phyloP scores from a whole-genome alignment of 352 stramenopile species.

The Blastocystis sp. region DNA sequence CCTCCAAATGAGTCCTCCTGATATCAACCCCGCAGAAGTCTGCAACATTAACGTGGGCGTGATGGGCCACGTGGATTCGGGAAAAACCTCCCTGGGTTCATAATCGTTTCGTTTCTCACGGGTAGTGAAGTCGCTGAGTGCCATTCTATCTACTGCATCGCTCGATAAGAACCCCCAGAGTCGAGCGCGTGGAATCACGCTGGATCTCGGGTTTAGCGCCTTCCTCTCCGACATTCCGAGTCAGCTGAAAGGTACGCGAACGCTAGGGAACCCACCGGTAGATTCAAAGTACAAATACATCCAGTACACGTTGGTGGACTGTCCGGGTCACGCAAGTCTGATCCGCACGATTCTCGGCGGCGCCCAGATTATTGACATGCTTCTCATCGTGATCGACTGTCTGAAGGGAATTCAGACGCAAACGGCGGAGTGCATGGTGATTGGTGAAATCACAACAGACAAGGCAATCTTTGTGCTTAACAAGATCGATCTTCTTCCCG shows the following conservation, averaged over 20 bases:
- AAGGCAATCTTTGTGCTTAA: slow-evolving; percentile 86
- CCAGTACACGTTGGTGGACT: slow-evolving; percentile 85
- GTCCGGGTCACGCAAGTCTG: slow-evolving; percentile 89
- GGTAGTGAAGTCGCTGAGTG: slow-evolving; percentile 85
- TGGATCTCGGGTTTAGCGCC: slow-evolving; percentile 93
- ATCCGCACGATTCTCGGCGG: slow-evolving; percentile 97
- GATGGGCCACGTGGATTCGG: slow-evolving; percentile 93
- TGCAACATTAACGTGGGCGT: slow-evolving; percentile 94
- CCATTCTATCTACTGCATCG: slow-evolving; percentile 85
- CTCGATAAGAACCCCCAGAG: slow-evolving; percentile 95
- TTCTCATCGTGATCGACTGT: slow-evolving; percentile 84
- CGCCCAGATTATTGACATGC: slow-evolving; percentile 93
- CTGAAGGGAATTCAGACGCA: slow-evolving; percentile 93
- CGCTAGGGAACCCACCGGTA: slow-evolving; percentile 60
- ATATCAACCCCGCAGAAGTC: slow-evolving; percentile 56
- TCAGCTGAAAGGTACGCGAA: slow-evolving; percentile 37
- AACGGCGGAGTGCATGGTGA: slow-evolving; percentile 90
- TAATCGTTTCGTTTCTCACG: slow-evolving; percentile 27
- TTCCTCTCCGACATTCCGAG: slow-evolving; percentile 69
- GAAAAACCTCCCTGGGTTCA: slow-evolving; percentile 82
- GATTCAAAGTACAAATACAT: slow-evolving; percentile 62
- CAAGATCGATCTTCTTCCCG: slow-evolving; percentile 86
- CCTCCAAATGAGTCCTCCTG: not conserved
- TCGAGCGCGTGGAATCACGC: slow-evolving; percentile 85
- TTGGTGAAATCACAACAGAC: slow-evolving; percentile 78